These are phyloP conservation scores for Gymnopilus dilepis DNA, from an alignment of 768 basidiomycete genomes.

Conservation along the genomic window DNA sequence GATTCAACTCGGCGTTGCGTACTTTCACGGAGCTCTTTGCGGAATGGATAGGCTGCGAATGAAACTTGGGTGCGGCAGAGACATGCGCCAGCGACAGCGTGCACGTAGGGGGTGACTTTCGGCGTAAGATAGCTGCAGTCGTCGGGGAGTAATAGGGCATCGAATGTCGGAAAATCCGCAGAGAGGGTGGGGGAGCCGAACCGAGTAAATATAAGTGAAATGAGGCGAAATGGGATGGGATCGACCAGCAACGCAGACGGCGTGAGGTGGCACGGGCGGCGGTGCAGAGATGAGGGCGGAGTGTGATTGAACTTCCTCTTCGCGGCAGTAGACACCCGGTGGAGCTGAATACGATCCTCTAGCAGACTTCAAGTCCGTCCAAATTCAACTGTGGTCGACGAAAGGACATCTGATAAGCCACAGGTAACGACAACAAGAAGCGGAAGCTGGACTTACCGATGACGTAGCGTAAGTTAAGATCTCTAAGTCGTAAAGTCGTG, in stretches of 20 bases:
- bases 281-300: neutral
- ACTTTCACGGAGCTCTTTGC: conserved; percentile 6
- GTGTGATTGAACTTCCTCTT: neutral
- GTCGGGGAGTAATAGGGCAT: conserved; percentile 13
- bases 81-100: conserved; percentile 25
- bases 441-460: neutral
- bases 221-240: neutral
- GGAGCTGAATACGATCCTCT: conserved; percentile 3
- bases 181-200: neutral
- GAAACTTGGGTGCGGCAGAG: conserved; percentile 13
- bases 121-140: conserved; percentile 4
- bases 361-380: conserved; percentile 16
- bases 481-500: conserved; percentile 13
- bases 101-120: conserved; percentile 21
- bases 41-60: neutral
- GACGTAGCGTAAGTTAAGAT: conserved; percentile 7
- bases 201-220: neutral
- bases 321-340: neutral
- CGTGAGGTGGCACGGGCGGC: neutral
- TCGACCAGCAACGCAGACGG: neutral
- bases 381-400: neutral
- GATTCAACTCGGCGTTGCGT: conserved; percentile 6
- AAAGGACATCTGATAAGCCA: neutral
- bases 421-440: neutral
- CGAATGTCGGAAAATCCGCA: conserved; percentile 5